A percentile compares a stretch with the other conserved stretches of the same genome.
phyloP scores from a whole-genome alignment of 495 filamentous ascomycete species.

The Tuber calosporum region DNA sequence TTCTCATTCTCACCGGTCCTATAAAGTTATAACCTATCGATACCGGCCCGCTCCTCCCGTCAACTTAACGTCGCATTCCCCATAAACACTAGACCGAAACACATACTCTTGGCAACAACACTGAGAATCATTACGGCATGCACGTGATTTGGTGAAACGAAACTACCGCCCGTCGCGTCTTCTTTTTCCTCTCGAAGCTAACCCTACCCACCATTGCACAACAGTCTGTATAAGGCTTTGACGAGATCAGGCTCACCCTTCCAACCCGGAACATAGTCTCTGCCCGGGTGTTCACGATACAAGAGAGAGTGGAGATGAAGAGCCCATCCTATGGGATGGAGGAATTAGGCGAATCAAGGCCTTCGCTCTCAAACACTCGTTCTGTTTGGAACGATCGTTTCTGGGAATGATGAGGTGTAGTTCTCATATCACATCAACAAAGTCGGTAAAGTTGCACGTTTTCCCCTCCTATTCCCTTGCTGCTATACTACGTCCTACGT shows the following conservation, averaged over 20 bases:
- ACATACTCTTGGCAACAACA: neutral
- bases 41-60: neutral
- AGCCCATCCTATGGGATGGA: neutral
- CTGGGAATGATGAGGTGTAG: conserved; percentile 2
- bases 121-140: neutral
- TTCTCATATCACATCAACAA: neutral
- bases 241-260: neutral
- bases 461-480: neutral
- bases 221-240: neutral
- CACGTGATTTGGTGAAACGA: conserved; percentile 4
- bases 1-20: neutral
- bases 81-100: neutral
- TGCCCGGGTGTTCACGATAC: neutral
- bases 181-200: neutral
- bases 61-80: neutral
- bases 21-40: no score
- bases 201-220: neutral
- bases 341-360: neutral
- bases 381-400: conserved; percentile 7
- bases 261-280: neutral
- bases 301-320: neutral
- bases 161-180: neutral
- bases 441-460: conserved; percentile 1
- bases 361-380: conserved; percentile 1
- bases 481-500: neutral